Base-by-base conservation (phyloP, 2,329 filamentous ascomycete genomes). In the Diaporthe sp. region DNA sequence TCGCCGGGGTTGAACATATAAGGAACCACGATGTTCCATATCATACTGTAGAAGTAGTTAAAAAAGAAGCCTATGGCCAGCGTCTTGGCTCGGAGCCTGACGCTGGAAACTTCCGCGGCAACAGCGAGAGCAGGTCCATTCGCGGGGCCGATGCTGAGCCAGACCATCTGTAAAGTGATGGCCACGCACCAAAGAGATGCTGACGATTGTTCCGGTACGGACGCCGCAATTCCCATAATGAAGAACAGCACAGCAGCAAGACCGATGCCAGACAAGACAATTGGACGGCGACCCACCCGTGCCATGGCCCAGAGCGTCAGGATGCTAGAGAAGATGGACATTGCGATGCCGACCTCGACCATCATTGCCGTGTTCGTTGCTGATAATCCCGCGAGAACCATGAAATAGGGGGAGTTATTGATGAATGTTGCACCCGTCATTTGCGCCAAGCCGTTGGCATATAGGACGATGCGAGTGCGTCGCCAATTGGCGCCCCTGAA, bases 21-120 rank as follows among this genome's bases (percentile, higher is more conserved):
- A 3, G 71, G 71, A 22, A 73, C 71, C 3, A 67, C 71, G 25
- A 73, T 40, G 28, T 73, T 73, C 71, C 71, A 73, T 3, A 68
- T 33, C 13, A 28, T 68, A 19, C 66, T 74, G 19, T 64, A 61
- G 42, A 74, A 73, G 30, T 73, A 73, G 60, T 73, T 73, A 60
- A 73, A 73, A 42, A 73, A 73, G 71, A 73, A 73, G 7, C 71
- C 71, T 17, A 73, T 64, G 19, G 58, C 71, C 22, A 68, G 50
- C 4, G 60, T 73, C 60, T 73, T 73, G 10, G 71, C 71, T 30
- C 71, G 45, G 50, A 73, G 57, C 6, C 58, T 73, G 22, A 73
- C 45, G 28, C 38, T 50, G 22, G 71, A 73, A 8, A 73, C 71
- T 33, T 73, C 71, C 1, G 52, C 71, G n/a, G 71, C 71, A 8